Conservation (phyloP, 1,284 basidiomycete species). For the Takashimella tepidaria region DNA sequence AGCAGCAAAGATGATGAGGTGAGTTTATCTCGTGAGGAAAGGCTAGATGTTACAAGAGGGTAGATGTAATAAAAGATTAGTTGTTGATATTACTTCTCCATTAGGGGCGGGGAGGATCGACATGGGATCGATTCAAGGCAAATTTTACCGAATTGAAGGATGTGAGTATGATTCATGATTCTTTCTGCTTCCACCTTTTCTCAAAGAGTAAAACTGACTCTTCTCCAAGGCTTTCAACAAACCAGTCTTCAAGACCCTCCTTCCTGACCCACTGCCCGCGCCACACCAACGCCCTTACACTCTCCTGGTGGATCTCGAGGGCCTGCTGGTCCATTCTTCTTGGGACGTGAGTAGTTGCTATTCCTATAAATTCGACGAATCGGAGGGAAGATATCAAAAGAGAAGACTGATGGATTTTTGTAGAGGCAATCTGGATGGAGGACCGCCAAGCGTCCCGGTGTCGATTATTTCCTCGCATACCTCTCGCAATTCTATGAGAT, state of each 20-base stretch:
- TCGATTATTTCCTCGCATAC: conserved; percentile 96
- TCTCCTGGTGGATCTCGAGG: conserved; percentile 84
- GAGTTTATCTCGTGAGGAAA: conserved; percentile 4
- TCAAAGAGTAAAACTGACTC: no score
- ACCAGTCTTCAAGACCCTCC: conserved; percentile 83
- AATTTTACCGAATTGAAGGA: conserved; percentile 33
- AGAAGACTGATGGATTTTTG: not conserved
- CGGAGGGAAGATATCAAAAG: not conserved
- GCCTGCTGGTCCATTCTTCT: conserved; percentile 80
- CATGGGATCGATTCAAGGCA: conserved; percentile 29
- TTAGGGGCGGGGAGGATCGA: conserved; percentile 56
- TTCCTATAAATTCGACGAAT: not conserved
- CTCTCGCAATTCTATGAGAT: conserved; percentile 97
- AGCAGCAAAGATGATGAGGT: conserved; percentile 53
- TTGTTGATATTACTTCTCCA: not conserved
- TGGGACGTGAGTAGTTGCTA: conserved; percentile 94
- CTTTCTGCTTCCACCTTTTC: not conserved
- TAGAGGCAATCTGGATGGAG: conserved; percentile 82
- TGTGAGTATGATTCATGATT: conserved; percentile 17
- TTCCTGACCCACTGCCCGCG: conserved; percentile 79
- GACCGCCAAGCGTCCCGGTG: conserved; percentile 88
- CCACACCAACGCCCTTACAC: conserved; percentile 89
- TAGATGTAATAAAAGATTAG: conserved; percentile 6
- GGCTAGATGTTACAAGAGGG: no score
- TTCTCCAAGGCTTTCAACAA: conserved; percentile 72